Percentiles rank a stretch among this genome's conserved stretches.
These are phyloP conservation scores for Arabidopsis arenosa DNA, from an alignment of 345 rosid species.

Conservation along the genomic window DNA sequence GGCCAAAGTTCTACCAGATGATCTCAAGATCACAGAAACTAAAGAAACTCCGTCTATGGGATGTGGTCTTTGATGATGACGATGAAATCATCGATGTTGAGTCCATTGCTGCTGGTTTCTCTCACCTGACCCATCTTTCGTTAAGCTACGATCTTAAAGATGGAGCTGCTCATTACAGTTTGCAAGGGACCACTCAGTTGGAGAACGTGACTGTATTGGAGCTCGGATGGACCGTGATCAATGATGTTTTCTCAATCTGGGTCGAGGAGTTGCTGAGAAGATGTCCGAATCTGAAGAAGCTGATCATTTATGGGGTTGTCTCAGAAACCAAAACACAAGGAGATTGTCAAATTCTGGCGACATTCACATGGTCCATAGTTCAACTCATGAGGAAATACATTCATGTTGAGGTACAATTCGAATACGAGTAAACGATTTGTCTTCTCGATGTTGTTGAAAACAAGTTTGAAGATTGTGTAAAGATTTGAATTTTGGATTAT, in stretches of 20 bases:
- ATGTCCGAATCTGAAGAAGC: constrained; percentile 70
- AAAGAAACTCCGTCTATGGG: constrained; percentile 82
- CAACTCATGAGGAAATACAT: constrained; percentile 79
- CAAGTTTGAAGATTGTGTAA: constrained; percentile 33
- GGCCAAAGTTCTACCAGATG: constrained; percentile 82
- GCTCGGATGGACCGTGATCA: constrained; percentile 76
- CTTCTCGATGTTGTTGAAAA: constrained; percentile 15
- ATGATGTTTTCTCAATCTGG: constrained; percentile 67
- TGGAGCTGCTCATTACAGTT: constrained; percentile 60
- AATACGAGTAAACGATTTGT: constrained; percentile 52
- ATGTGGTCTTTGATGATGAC: constrained; percentile 69
- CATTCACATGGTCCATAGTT: constrained; percentile 72
- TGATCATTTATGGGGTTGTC: constrained; percentile 70
- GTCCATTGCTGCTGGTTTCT: constrained; percentile 68
- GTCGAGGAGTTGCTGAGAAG: constrained; percentile 66
- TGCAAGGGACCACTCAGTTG: constrained; percentile 61
- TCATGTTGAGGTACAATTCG: constrained; percentile 76
- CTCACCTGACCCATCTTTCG: constrained; percentile 70
- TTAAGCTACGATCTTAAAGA: constrained; percentile 71
- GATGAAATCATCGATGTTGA: constrained; percentile 71
- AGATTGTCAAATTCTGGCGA: constrained; percentile 68
- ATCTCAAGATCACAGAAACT: constrained; percentile 74
- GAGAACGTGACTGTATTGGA: constrained; percentile 69
- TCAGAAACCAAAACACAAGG: constrained; percentile 72
- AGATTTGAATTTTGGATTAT: constrained; percentile 16